A percentile compares a stretch with the other conserved stretches of the same genome.
Evolutionary conservation across 768 basidiomycete genomes (phyloP).

Genomic region (Russula ochroleuca): DNA sequence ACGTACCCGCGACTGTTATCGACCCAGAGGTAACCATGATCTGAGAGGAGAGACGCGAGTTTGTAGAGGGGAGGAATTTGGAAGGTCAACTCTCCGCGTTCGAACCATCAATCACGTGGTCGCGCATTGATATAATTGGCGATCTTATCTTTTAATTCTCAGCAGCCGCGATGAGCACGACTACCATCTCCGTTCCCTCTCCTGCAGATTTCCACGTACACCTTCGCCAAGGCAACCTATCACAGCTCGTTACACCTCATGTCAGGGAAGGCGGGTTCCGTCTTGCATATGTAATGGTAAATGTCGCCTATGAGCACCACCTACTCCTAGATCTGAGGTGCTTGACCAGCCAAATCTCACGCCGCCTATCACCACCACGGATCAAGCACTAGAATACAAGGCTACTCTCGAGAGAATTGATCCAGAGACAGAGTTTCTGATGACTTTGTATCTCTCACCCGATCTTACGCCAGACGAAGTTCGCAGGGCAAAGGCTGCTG

Average conservation of each 20-base stretch:
- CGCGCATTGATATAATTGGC: constrained; percentile 14
- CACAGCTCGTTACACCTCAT: constrained; percentile 82
- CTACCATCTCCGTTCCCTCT: constrained; percentile 49
- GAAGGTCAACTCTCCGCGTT: constrained; percentile 15
- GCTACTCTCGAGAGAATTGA: constrained; percentile 68
- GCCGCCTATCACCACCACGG: constrained; percentile 82
- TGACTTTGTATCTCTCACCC: constrained; percentile 94
- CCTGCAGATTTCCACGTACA: constrained; percentile 97
- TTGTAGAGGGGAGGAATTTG: background rate
- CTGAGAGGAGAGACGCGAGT: constrained; percentile 2
- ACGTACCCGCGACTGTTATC: constrained; percentile 78
- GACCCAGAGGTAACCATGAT: constrained; percentile 68
- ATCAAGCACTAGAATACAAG: constrained; percentile 78
- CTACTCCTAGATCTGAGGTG: background rate
- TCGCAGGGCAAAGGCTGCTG: constrained; percentile 77
- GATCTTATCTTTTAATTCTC: constrained; percentile 15
- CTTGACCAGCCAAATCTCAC: constrained; percentile 76
- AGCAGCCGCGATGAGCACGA: constrained; percentile 31
- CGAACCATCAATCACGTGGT: constrained; percentile 29
- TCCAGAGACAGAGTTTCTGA: constrained; percentile 77
- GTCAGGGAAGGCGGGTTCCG: constrained; percentile 85
- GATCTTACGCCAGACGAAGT: constrained; percentile 89
- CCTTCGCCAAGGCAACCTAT: constrained; percentile 81
- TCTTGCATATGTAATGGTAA: constrained; percentile 94
- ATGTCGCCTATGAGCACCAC: background rate